phyloP scores from a whole-genome alignment of 2,329 filamentous ascomycete species.

The Sclerotinia trifoliorum region DNA sequence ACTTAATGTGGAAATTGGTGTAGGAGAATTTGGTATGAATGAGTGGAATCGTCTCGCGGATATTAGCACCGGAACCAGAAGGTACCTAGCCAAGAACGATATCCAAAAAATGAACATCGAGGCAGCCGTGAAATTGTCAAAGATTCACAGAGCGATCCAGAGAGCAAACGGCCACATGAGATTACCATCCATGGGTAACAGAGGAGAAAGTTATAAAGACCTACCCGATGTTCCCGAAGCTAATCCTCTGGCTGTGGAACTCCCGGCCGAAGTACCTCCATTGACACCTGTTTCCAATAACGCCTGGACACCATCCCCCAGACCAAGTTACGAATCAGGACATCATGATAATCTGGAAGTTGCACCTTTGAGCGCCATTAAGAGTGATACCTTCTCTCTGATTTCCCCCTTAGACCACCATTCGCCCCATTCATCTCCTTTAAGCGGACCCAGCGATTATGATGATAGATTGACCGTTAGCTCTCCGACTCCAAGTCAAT shows the following conservation, averaged over 20 bases:
- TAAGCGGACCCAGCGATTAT: conserved; percentile 39
- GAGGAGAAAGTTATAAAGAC: conserved; percentile 25
- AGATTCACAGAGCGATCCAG: conserved; percentile 71
- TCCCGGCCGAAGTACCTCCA: conserved; percentile 51
- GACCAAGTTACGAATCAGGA: conserved; percentile 40
- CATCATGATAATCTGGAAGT: conserved; percentile 36
- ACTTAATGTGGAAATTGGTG: conserved; percentile 93
- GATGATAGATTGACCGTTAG: conserved; percentile 55
- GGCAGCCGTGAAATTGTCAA: conserved; percentile 76
- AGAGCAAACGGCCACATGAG: conserved; percentile 29
- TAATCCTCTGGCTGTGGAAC: conserved; percentile 49
- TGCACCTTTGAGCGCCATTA: conserved; percentile 12
- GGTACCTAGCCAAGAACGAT: conserved; percentile 71
- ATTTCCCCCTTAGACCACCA: conserved; percentile 31
- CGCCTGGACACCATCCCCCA: conserved; percentile 30
- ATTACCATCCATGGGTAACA: conserved; percentile 14
- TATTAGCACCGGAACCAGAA: conserved; percentile 87
- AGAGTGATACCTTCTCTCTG: conserved; percentile 43
- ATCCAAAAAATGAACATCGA: conserved; percentile 76
- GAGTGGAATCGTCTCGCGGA: conserved; percentile 94
- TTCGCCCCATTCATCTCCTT: conserved; percentile 18
- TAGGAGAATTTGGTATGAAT: conserved; percentile 98
- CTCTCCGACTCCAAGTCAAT: conserved; percentile 59
- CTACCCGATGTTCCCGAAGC: conserved; percentile 42
- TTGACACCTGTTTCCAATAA: conserved; percentile 23